phyloP scores from a whole-genome alignment of 495 filamentous ascomycete genomes.

The Halenospora varia region DNA sequence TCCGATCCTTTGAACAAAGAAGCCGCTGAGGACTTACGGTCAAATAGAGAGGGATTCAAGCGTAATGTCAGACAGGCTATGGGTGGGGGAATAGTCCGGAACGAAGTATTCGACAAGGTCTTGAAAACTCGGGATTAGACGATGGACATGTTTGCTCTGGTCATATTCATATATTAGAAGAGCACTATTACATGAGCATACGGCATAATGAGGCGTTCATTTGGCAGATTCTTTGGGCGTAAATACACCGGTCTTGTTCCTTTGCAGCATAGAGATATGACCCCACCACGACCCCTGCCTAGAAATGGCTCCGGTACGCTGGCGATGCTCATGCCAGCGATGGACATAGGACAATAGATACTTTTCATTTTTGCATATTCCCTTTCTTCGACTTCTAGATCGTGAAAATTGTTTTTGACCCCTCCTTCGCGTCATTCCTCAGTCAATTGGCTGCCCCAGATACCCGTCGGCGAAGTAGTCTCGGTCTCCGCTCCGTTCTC shows the following conservation, averaged over 20 bases:
- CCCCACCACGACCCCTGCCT: not conserved
- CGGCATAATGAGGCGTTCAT: constrained; percentile 25
- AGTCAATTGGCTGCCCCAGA: no score
- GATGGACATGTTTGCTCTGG: not conserved
- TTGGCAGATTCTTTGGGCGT: constrained; percentile 4
- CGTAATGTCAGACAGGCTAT: constrained; percentile 82
- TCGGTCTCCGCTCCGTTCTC: constrained; percentile 4
- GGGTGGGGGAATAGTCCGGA: constrained; percentile 74
- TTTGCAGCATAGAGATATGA: constrained; percentile 14
- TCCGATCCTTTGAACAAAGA: constrained; percentile 98
- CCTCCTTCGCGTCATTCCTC: no score
- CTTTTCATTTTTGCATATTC: not conserved
- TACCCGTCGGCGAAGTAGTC: not conserved
- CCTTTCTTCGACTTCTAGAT: not conserved
- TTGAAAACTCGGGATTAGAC: constrained; percentile 33
- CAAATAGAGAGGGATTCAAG: constrained; percentile 82
- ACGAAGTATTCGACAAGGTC: constrained; percentile 71
- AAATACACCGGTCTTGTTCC: constrained; percentile 24
- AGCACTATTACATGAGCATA: constrained; percentile 17
- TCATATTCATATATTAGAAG: constrained; percentile 21
- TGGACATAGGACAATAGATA: not conserved
- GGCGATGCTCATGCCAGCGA: not conserved
- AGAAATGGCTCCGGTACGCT: not conserved
- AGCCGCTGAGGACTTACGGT: constrained; percentile 86
- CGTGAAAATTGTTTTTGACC: no score